These are phyloP conservation scores for Monosporascus sp. DNA, from an alignment of 2,329 filamentous ascomycete genomes.

Conservation along the genomic window DNA sequence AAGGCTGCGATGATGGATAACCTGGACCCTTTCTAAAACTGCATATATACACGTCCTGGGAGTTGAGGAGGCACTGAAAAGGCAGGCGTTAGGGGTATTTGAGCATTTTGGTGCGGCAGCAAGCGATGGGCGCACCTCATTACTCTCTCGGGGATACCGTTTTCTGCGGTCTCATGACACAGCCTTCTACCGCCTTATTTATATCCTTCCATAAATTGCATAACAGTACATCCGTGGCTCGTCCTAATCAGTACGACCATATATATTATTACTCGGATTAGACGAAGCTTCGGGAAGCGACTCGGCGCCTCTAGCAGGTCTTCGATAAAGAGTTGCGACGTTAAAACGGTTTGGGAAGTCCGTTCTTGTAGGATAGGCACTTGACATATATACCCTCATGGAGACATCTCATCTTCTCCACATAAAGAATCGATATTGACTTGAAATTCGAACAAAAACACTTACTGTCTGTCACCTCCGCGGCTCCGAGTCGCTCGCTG, in stretches of 20 bases:
- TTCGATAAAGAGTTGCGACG: too few species aligned
- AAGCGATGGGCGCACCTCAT: not conserved
- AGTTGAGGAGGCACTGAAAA: not conserved
- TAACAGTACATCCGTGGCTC: not conserved
- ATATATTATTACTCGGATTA: too few species aligned
- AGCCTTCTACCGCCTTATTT: not conserved
- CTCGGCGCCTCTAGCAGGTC: not conserved
- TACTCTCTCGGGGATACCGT: not conserved
- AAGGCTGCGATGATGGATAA: conserved; percentile 19
- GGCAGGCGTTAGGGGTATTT: not conserved
- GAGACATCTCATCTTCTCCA: too few species aligned
- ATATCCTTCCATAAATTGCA: not conserved
- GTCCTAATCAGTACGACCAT: not conserved
- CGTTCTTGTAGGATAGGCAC: too few species aligned
- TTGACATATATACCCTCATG: too few species aligned
- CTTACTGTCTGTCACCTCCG: too few species aligned
- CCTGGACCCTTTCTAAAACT: conserved; percentile 7
- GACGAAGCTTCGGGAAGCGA: not conserved
- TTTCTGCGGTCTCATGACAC: not conserved
- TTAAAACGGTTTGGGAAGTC: too few species aligned
- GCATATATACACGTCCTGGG: not conserved
- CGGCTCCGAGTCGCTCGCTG: too few species aligned
- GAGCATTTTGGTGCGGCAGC: not conserved
- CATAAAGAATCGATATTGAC: too few species aligned
- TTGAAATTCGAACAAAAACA: too few species aligned